Base-by-base conservation (phyloP, 2,329 filamentous ascomycete genomes). In the Nothopassalora personata region DNA sequence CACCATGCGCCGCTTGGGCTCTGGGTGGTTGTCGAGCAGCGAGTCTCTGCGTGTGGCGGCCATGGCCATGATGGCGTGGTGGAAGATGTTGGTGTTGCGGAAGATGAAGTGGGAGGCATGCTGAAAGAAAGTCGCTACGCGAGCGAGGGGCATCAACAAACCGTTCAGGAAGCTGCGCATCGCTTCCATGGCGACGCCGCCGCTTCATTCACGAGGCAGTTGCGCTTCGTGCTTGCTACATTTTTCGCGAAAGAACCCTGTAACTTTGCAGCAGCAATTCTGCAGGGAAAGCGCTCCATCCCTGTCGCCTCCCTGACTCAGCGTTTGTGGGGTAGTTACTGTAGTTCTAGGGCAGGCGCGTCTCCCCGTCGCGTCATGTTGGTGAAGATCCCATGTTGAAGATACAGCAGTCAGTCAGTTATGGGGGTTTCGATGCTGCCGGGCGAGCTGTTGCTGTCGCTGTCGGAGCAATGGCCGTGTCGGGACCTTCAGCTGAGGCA, bases 401-500 rank as follows among this genome's bases (percentile, higher is more conserved):
- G 23, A 23, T 23, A 23, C 23, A 23, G 23, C 23, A 23, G 23
- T 23, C 23, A 23, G 23, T 30, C 39, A 5, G 18, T 23, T 5
- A 69, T 68, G 67, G 66, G 62, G 11, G 33, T 67, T 3, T n/a
- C 53, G 33, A 63, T 64, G 57, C 62, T 70, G 52, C 69, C 70
- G 3, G 67, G 69, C 36, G 70, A 71, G 60, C 55, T 70, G 15
- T 34, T 69, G 52, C 46, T 66, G 46, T 62, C 66, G 27, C 56
- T 72, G 34, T 54, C 54, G 15, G 64, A 70, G 18, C 65, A 66
- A 56, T 72, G 68, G 68, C 68, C 67, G 31, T 72, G 70, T 53
- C 60, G 81, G 33, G 77, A 80, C 27, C 65, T 70, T n/a, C 80
- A 81, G 58, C 72, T 82, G 8, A 73, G 72, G 36, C 75, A 78